Evolutionary conservation across 352 stramenopile genomes (phyloP).

Genomic region (Globisporangium middletonii): DNA sequence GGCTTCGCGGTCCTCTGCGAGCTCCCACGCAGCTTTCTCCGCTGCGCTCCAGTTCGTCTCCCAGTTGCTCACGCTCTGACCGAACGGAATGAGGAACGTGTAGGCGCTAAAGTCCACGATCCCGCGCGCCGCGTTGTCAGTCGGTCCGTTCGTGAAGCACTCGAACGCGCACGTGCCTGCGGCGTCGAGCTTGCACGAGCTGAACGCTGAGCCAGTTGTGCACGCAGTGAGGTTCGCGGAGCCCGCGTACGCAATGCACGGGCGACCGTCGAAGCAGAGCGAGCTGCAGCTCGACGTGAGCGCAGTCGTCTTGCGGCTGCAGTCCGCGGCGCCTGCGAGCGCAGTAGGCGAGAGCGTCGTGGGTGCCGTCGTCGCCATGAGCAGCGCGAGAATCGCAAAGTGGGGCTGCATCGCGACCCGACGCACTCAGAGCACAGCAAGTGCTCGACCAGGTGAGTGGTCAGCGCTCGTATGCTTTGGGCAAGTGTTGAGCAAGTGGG

Average conservation of each 20-base stretch:
- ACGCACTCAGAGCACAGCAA: too few relatives aligned
- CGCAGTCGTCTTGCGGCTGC: constrained; percentile 32
- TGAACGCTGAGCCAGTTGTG: constrained; percentile 14
- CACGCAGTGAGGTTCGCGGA: constrained; percentile 6
- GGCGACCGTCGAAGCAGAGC: constrained; percentile 43
- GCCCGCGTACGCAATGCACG: constrained; percentile 43
- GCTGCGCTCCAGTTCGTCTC: constrained; percentile 32
- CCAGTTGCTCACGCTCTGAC: constrained; percentile 30
- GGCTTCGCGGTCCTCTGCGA: constrained; percentile 7
- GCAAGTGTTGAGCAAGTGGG: too few relatives aligned
- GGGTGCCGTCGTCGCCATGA: not conserved
- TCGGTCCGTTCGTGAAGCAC: constrained; percentile 36
- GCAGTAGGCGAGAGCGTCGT: not conserved
- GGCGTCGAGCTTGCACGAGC: constrained; percentile 18
- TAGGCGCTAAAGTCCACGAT: constrained; percentile 42
- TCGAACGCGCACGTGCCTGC: constrained; percentile 33
- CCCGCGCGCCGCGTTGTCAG: constrained; percentile 38
- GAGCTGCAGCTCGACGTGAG: constrained; percentile 43
- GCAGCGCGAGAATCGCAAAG: not conserved
- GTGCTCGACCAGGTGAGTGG: too few relatives aligned
- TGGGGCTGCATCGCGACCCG: not conserved
- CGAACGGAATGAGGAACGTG: constrained; percentile 59
- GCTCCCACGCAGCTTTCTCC: constrained; percentile 16
- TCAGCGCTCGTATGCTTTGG: too few relatives aligned
- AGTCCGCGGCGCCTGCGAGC: constrained; percentile 16